These are phyloP conservation scores for Capsicum baccatum DNA, from an alignment of 257 asterid species.

Conservation along the genomic window DNA sequence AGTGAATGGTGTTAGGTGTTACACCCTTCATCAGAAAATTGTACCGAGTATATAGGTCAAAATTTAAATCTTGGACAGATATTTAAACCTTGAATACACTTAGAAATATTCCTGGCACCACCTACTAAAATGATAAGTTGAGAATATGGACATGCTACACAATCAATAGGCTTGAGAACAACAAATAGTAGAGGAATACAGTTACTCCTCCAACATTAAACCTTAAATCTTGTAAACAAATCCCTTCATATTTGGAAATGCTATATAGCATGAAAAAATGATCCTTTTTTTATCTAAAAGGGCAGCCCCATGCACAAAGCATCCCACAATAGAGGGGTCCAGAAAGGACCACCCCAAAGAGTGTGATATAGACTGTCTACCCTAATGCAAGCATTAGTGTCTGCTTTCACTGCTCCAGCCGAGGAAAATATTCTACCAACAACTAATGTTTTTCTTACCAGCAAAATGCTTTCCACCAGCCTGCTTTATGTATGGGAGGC, in stretches of 20 bases:
- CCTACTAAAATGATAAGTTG: not conserved
- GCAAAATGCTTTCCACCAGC: conserved; percentile 37
- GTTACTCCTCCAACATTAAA: not conserved
- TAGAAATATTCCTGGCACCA: not conserved
- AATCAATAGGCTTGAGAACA: not conserved
- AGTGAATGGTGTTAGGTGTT: not conserved
- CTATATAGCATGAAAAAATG: not conserved
- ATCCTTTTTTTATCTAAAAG: not conserved
- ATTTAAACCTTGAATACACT: not conserved
- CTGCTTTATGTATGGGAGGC: conserved; percentile 53
- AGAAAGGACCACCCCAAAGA: too few relatives aligned
- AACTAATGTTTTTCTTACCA: conserved; percentile 36
- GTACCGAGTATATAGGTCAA: not conserved
- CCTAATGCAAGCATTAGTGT: too few relatives aligned
- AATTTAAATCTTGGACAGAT: not conserved
- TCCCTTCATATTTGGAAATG: not conserved
- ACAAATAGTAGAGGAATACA: not conserved
- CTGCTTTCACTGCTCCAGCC: too few relatives aligned
- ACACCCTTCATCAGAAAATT: not conserved
- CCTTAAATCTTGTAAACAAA: not conserved
- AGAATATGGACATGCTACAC: not conserved
- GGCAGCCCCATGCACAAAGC: too few relatives aligned
- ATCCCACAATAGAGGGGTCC: too few relatives aligned
- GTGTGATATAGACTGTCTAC: too few relatives aligned
- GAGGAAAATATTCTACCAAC: not conserved